Base-by-base conservation (phyloP, 1,139 yeast species). In the Suhomyces chickasaworum region DNA sequence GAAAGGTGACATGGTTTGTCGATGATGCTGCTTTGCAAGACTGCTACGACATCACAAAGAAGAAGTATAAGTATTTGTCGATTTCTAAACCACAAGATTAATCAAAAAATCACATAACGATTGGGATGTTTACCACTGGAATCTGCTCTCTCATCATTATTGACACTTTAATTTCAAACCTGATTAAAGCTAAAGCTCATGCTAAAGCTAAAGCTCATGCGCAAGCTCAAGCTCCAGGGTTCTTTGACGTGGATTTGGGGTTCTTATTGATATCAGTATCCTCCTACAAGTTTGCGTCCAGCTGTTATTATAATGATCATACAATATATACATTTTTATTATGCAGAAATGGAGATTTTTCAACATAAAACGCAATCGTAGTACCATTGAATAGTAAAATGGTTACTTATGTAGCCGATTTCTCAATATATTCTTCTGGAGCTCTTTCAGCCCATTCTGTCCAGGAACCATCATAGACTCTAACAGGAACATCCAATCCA, bases 1-100 rank as follows among this genome's bases (percentile, higher is more conserved):
- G 98, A 27, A 87, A 87, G 69, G 97, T 93, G 8, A 82, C 93
- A 15, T 93, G 99, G 99, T 93, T 93, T 73, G 98, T 93, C 39
- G 99, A 93, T 67, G 89, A 89, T 60, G 97, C 88, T 57, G 98
- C 99, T 7, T 79, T 93, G 57, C 83, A 84, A 49, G 97, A 91
- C 58, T 86, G 87, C 50, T 83, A 81, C 62, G 80, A 75, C 51
- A 80, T 86, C 44, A 84, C 89, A 21, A 86, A 85, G 72, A 86
- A 84, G 68, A 83, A 84, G 66, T 86, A 86, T 68, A 86, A 86
- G 67, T 80, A 73, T 52, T 66, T 76, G 53, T 68, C 77, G 30
- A 68, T 41, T 6, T 8, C 34, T 25, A 39, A 35, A 20, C 44
- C 44, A 12, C 17, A 32, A 16, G 20, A 38, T 32, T 20, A 18